Evolutionary conservation across 2,329 filamentous ascomycete species (phyloP), one percentile per base, ranked within the genome.

Genomic region (Tolypocladium capitatum): DNA sequence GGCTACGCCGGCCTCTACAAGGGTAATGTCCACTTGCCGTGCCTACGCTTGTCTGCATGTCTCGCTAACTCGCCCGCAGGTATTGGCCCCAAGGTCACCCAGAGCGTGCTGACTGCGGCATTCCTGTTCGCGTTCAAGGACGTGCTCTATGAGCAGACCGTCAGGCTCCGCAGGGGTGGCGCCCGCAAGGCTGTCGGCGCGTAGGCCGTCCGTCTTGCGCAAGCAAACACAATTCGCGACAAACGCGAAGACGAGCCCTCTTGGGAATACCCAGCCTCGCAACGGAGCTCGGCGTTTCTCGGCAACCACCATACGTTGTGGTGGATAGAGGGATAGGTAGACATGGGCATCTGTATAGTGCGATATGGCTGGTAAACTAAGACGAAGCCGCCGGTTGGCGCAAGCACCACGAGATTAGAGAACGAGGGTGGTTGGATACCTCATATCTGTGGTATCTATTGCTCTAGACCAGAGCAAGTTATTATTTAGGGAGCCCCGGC

Each of bases 61-160:
- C 10, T 18, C 35, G 49, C 52, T 55, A 31, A 53, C 49, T 48
- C 33, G 14, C 55, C 33, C 24, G 21, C 43, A 95, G 90, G 91
- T 47, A 94, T 98, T 61, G 89, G 83, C 21, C 89, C 92, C 56
- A 98, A 98, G 76, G 84, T 98, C 56, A 90, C 89, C 20, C 92
- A 98, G 70, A 96, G 90, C 62, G 92, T 97, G 42, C 77, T 98
- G 52, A 98, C 92, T 5, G 92, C 92, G 6, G 92, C 92, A 3
- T 89, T 97, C 68, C 72, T 98, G 49, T 98, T 98, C 63, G 92
- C 90, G 2, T 96, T 98, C 73, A 98, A 98, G 74, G 92, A 98
- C 63, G 86, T 88, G 7, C 76, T 98, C 6, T 98, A 97, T 63
- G 86, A 88, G 59, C 80, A 84, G 66, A 90, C 82, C 0, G 69